Percentiles rank a stretch among this genome's conserved stretches.
phyloP scores from a whole-genome alignment of 768 basidiomycete genomes.

The Amanita pallidorosea region DNA sequence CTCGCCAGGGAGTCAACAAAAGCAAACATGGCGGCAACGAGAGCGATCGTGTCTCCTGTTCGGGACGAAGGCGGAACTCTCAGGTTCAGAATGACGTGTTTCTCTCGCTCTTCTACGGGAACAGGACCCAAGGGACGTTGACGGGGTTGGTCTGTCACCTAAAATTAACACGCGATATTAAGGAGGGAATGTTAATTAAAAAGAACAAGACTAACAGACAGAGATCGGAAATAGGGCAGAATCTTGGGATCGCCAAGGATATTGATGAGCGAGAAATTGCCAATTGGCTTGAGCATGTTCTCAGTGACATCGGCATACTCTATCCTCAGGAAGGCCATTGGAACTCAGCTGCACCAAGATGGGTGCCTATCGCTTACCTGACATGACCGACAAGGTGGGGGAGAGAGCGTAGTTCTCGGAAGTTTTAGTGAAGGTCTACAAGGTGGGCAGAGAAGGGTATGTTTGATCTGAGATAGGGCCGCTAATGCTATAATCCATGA shows the following conservation, averaged over 20 bases:
- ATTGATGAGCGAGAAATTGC: slow-evolving; percentile 37
- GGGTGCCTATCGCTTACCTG: slow-evolving; percentile 29
- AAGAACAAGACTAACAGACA: slow-evolving; percentile 47
- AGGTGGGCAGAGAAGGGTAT: slow-evolving; percentile 3
- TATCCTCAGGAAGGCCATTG: slow-evolving; percentile 14
- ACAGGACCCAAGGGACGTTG: slow-evolving; percentile 49
- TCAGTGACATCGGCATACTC: slow-evolving; percentile 87
- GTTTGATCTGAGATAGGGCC: not conserved
- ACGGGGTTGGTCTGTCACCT: slow-evolving; percentile 82
- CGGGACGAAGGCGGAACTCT: slow-evolving; percentile 38
- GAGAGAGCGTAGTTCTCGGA: slow-evolving; percentile 57
- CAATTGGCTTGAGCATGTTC: slow-evolving; percentile 49
- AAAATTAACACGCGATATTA: slow-evolving; percentile 5
- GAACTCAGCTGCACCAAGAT: slow-evolving; percentile 3
- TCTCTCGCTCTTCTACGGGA: slow-evolving; percentile 41
- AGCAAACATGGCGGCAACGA: slow-evolving; percentile 62
- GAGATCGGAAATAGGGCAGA: slow-evolving; percentile 72
- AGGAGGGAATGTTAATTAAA: not conserved
- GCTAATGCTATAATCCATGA: not conserved
- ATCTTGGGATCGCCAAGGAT: slow-evolving; percentile 56
- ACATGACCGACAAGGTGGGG: slow-evolving; percentile 59
- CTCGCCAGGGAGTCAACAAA: slow-evolving; percentile 61
- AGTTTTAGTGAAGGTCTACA: slow-evolving; percentile 74
- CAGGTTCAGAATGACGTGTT: slow-evolving; percentile 68
- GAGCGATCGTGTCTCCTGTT: slow-evolving; percentile 37